These are phyloP conservation scores for Penicillium diatomitis DNA, from an alignment of 495 filamentous ascomycete species.

Conservation along the genomic window DNA sequence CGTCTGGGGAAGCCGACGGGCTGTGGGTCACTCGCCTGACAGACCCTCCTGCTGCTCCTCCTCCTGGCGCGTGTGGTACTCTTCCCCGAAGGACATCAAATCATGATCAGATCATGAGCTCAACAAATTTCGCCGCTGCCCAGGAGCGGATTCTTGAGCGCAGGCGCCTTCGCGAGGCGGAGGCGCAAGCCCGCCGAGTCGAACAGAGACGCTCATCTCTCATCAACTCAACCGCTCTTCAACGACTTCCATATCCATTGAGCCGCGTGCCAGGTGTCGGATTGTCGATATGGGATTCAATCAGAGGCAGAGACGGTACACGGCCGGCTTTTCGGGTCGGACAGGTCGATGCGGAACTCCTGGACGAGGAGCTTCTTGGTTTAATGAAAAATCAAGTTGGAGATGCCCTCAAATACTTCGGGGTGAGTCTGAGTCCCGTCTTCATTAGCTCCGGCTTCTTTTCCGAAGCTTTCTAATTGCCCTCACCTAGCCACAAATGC, in stretches of 20 bases:
- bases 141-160: constrained; percentile 76
- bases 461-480: background rate
- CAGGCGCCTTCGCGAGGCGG: constrained; percentile 59
- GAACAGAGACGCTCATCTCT: constrained; percentile 50
- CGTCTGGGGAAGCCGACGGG: constrained; percentile 27
- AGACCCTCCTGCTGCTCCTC: constrained; percentile 5
- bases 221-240: constrained; percentile 41
- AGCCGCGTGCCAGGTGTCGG: constrained; percentile 47
- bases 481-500: constrained; percentile 46
- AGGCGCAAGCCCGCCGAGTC: constrained; percentile 44
- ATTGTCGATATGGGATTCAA: constrained; percentile 54
- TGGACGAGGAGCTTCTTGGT: constrained; percentile 87
- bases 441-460: background rate
- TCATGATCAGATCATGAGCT: constrained; percentile 52
- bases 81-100: constrained; percentile 1
- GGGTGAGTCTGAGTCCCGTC: constrained; percentile 28
- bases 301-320: constrained; percentile 70
- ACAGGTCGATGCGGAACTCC: constrained; percentile 90
- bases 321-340: constrained; percentile 85
- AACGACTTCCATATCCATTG: constrained; percentile 56
- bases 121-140: constrained; percentile 72
- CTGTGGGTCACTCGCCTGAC: constrained; percentile 3
- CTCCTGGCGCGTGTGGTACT: background rate
- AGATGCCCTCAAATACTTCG: constrained; percentile 81
- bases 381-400: constrained; percentile 80